A percentile compares a stretch with the other conserved stretches of the same genome.
These are phyloP conservation scores for Neurospora sp. DNA, from an alignment of 495 filamentous ascomycete genomes.

Conservation along the genomic window DNA sequence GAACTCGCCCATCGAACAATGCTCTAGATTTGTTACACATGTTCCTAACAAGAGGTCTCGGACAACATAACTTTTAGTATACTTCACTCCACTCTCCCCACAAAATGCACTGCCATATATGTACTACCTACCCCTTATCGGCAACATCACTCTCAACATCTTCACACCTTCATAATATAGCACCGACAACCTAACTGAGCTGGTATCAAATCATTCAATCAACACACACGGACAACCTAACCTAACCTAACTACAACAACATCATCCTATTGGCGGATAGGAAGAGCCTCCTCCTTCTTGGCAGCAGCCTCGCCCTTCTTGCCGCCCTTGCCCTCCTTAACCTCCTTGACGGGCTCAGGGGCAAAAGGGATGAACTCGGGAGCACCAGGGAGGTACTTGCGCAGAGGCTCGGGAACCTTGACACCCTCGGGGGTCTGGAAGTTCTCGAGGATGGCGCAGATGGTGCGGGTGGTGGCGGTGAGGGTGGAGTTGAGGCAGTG, in stretches of 20 bases:
- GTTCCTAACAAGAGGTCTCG: neutral
- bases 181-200: neutral
- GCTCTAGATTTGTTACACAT: neutral
- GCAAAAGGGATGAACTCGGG: conserved; percentile 80
- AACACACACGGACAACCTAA: neutral
- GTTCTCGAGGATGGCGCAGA: conserved; percentile 95
- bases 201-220: neutral
- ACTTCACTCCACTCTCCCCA: neutral
- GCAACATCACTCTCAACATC: neutral
- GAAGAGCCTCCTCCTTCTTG: conserved; percentile 26
- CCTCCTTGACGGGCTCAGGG: conserved; percentile 31
- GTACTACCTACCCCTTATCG: neutral
- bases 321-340: conserved; percentile 3
- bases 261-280: conserved; percentile 10
- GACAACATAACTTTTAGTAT: neutral
- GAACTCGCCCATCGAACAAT: neutral
- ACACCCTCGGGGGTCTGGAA: conserved; percentile 78
- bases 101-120: neutral
- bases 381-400: conserved; percentile 79
- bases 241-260: neutral
- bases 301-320: conserved; percentile 18
- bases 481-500: conserved; percentile 89
- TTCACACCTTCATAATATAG: neutral
- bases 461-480: conserved; percentile 83
- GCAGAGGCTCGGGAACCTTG: conserved; percentile 72